These are phyloP conservation scores for Paulownia fortunei DNA, from an alignment of 257 asterid genomes.

Conservation along the genomic window DNA sequence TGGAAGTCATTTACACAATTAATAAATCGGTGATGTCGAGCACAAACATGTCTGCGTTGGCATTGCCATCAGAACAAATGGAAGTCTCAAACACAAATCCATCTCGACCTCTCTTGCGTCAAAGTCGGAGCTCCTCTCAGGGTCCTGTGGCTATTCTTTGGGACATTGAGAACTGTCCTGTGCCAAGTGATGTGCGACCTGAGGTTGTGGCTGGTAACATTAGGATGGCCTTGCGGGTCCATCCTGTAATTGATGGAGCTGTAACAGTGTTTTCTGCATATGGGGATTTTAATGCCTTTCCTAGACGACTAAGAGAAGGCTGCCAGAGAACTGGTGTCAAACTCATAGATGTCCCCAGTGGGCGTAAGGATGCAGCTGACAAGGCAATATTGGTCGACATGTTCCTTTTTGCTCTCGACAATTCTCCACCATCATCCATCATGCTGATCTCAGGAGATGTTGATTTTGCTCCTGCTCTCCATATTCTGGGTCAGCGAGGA, in stretches of 20 bases:
- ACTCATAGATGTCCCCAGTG: conserved; percentile 88
- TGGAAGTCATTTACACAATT: conserved; percentile 8
- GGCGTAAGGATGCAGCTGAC: conserved; percentile 96
- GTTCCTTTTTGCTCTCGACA: conserved; percentile 96
- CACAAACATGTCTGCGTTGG: conserved; percentile 38
- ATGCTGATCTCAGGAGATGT: conserved; percentile 96
- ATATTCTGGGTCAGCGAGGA: conserved; percentile 94
- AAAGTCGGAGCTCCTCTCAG: conserved; percentile 34
- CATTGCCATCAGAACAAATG: conserved; percentile 41
- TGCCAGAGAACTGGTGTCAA: conserved; percentile 96
- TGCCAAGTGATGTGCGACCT: conserved; percentile 84
- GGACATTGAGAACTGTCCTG: conserved; percentile 98
- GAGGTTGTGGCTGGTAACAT: conserved; percentile 93
- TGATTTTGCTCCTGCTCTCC: conserved; percentile 95
- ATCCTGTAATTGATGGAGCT: conserved; percentile 76
- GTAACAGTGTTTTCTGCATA: conserved; percentile 84
- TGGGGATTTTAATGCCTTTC: conserved; percentile 85
- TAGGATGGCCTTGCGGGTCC: conserved; percentile 78
- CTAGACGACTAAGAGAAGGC: conserved; percentile 88
- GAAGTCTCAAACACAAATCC: conserved; percentile 39
- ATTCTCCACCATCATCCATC: conserved; percentile 88
- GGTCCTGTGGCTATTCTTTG: conserved; percentile 87
- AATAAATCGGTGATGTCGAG: conserved; percentile 44
- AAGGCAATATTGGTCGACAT: conserved; percentile 93
- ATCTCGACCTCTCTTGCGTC: conserved; percentile 39